Conservation (phyloP, 768 basidiomycete genomes). For the Tylopilus sp. region DNA sequence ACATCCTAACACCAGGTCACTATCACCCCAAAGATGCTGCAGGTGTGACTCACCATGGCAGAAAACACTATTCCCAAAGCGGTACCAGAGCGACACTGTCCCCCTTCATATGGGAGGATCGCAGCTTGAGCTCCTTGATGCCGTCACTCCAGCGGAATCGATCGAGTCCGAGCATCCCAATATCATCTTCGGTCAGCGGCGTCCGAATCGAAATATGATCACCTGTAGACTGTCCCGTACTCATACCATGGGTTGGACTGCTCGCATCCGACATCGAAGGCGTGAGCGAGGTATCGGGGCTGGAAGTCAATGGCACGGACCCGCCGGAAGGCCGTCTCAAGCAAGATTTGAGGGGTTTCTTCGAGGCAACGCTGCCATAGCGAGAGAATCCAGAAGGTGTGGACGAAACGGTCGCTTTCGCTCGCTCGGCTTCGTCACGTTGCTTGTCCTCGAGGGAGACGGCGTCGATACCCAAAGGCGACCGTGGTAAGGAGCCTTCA, state of each 20-base stretch:
- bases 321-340: slow-evolving; percentile 1
- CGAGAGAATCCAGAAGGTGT: neutral
- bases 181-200: slow-evolving; percentile 14
- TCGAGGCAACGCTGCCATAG: neutral
- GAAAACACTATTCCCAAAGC: slow-evolving; percentile 7
- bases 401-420: neutral
- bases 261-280: slow-evolving; percentile 9
- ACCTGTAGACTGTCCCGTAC: neutral
- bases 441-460: neutral
- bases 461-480: neutral
- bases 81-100: slow-evolving; percentile 23
- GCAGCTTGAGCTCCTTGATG: slow-evolving; percentile 9
- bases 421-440: neutral
- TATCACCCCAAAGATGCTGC: neutral
- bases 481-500: slow-evolving; percentile 2
- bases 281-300: neutral
- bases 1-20: neutral
- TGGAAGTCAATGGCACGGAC: neutral
- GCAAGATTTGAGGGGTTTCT: slow-evolving; percentile 14
- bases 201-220: slow-evolving; percentile 18
- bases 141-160: slow-evolving; percentile 21
- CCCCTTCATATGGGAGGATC: slow-evolving; percentile 13
- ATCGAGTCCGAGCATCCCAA: slow-evolving; percentile 27
- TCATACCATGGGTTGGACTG: neutral
- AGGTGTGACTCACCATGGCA: neutral